Base-by-base conservation (phyloP, 2,329 filamentous ascomycete species). In the Aspergillus unguis region DNA sequence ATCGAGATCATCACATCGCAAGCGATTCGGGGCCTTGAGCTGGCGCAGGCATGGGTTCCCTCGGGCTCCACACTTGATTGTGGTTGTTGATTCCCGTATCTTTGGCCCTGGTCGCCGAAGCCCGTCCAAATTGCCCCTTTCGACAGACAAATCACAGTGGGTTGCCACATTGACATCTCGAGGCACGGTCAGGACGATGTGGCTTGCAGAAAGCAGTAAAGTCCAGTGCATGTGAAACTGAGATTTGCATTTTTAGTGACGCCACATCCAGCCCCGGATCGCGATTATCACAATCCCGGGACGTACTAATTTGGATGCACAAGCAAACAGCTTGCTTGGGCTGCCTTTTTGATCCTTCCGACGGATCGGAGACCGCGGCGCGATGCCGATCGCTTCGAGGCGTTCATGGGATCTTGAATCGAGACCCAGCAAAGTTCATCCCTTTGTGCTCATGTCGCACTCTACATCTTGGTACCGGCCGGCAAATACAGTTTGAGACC, bases 331-430 rank as follows among this genome's bases (percentile, higher is more conserved):
- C 32, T 25, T 44, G 28, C 31, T 36, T 23, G 6, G n/a, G 45
- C 32, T 25, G 11, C 23, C 44, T 36, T 53, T 40, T 48, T 48
- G 50, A 53, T 53, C 50, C 50, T 48, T 53, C 44, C 45, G 50
- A 17, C 37, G 11, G n/a, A 8, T n/a, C 36, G n/a, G 9, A 25
- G 36, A 5, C 38, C 45, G 45, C 50, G 44, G 50, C 40, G 37
- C 51, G 8, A 44, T 44, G 51, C 46, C 40, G 51, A 49, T 53
- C 51, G 40, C 35, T 38, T 53, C 32, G 41, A 43, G 51, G 45
- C 35, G 45, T 48, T 53, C 43, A 17, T 45, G 43, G 41, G 27
- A 8, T 17, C 4, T 23, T 23, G 8, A 44, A 9, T 7, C n/a
- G 25, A 23, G 41, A 11, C 41, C 28, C 27, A n/a, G 23, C 4